Base-by-base conservation (phyloP, 2,329 filamentous ascomycete species). In the Neonectria faginata region DNA sequence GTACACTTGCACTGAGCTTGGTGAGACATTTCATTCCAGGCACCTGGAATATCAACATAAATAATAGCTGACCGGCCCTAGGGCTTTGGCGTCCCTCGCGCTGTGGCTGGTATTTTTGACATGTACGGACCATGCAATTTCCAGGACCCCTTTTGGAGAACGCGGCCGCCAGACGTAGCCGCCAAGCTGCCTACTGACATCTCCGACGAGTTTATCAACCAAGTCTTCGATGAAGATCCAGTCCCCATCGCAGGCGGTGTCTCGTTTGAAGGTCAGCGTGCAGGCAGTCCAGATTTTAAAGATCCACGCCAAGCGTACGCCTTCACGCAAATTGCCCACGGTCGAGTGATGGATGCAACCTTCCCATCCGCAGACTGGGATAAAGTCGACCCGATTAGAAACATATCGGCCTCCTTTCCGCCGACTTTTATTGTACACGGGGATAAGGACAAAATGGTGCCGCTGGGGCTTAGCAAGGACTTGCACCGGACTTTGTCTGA, bases 401-500 rank as follows among this genome's bases (percentile, higher is more conserved):
- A 80, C 53, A 60, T 82, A 8, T 59, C 7, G 60, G 31, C 5
- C 4, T 54, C 0, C 18, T 33, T 2, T 80, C 79, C 62, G 77
- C 79, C 80, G 6, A 82, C 80, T 0, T 81, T 77, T 68, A 80
- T 82, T 48, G 79, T 81, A 16, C 81, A 82, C 64, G 81, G 81
- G 0, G 54, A 67, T 3, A 72, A 71, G 22, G 81, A 82, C 65
- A 72, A 64, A 4, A 80, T 80, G 78, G 81, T 83, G 5, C 75
- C 78, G 0, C 71, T 77, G 7, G 64, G 72, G 6, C 58, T 82
- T 27, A 82, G 80, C 69, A 65, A 72, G 41, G 66, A 63, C 29
- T 54, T 82, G 44, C 70, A 70, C 47, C 60, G 41, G 3, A 68
- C 48, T 5, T 58, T 82, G 18, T 50, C 67, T 36, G 63, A 71